Evolutionary conservation across 495 filamentous ascomycete species (phyloP).

Genomic region (Xylaria bambusicola): DNA sequence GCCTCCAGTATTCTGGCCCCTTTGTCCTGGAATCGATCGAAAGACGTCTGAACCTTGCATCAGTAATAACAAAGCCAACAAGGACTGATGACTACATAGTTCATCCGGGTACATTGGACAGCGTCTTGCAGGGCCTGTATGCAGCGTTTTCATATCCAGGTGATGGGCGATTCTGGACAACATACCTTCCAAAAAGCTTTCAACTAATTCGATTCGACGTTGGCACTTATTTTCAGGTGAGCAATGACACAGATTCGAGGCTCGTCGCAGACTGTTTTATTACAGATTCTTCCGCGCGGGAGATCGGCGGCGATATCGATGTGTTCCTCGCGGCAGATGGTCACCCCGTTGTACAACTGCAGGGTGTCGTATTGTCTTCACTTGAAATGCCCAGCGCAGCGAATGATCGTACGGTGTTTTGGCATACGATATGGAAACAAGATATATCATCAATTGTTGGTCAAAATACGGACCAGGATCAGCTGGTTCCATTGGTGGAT

Average conservation of each 20-base stretch:
- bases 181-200: slow-evolving; percentile 25
- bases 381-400: background rate
- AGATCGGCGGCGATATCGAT: background rate
- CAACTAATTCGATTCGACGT: background rate
- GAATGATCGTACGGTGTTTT: background rate
- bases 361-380: background rate
- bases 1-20: background rate
- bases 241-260: background rate
- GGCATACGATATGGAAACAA: background rate
- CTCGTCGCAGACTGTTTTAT: background rate
- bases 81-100: background rate
- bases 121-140: slow-evolving; percentile 23
- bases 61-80: background rate
- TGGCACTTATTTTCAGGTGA: background rate
- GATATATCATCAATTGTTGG: background rate
- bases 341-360: background rate
- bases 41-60: background rate
- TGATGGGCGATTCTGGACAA: slow-evolving; percentile 13
- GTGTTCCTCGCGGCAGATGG: background rate
- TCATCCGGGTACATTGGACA: slow-evolving; percentile 30
- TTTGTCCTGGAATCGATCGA: background rate
- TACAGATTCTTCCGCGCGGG: background rate
- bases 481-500: too few species aligned
- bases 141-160: slow-evolving; percentile 17
- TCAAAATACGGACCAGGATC: too few species aligned